phyloP scores from a whole-genome alignment of 257 asterid genomes.

The Nicotiana otophora region DNA sequence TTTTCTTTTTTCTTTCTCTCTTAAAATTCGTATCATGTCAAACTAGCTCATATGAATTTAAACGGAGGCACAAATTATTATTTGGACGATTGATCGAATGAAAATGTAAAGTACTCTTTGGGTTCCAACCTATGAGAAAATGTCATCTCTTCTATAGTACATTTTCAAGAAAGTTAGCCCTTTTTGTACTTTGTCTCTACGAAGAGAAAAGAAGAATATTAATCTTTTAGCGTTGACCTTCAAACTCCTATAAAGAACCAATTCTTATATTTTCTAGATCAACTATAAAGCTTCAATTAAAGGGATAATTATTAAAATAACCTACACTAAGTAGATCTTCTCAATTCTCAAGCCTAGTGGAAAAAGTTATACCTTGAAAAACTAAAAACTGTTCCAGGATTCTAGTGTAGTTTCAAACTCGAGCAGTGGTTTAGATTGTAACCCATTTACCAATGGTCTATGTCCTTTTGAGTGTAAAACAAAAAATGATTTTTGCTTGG shows the following conservation, averaged over 20 bases:
- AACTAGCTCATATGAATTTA: too few relatives aligned
- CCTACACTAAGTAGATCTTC: not conserved
- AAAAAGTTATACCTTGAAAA: not conserved
- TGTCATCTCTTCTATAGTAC: not conserved
- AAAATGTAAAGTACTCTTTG: not conserved
- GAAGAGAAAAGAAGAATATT: not conserved
- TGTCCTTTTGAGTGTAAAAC: not conserved
- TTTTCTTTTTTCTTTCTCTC: too few relatives aligned
- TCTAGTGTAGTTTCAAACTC: not conserved
- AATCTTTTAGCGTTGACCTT: not conserved
- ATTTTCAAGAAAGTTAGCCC: not conserved
- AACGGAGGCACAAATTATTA: too few relatives aligned
- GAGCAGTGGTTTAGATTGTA: not conserved
- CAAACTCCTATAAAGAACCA: not conserved
- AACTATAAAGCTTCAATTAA: not conserved
- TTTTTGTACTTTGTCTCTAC: not conserved
- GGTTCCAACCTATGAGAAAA: not conserved
- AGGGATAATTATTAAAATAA: not conserved
- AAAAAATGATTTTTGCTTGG: too few relatives aligned
- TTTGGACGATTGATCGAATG: too few relatives aligned
- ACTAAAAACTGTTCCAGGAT: too few relatives aligned
- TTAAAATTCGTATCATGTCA: too few relatives aligned
- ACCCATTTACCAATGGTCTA: too few relatives aligned
- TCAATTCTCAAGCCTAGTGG: not conserved
- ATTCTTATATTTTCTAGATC: not conserved